Conservation (phyloP, 192 early-diverging fungal species). For the Spizellomyces sp. region DNA sequence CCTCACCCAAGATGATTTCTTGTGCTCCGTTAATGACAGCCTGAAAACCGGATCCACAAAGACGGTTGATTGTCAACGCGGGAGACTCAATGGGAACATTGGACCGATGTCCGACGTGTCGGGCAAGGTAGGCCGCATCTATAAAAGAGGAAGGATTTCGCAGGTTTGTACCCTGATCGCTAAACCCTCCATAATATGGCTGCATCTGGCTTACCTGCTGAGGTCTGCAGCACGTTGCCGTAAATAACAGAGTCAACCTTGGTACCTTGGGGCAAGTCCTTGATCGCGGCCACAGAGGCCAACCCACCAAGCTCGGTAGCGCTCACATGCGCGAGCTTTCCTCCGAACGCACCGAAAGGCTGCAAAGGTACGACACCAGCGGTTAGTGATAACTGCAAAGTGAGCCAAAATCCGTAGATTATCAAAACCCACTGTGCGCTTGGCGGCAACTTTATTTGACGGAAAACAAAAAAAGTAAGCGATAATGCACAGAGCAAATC, state of each 20-base stretch:
- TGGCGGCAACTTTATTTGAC: slow-evolving; percentile 1
- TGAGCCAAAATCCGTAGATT: too few relatives aligned
- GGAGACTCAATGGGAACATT: slow-evolving; percentile 83
- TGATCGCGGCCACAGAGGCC: slow-evolving; percentile 87
- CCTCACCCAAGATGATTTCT: slow-evolving; percentile 83
- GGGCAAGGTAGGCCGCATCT: slow-evolving; percentile 88
- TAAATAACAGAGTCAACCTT: slow-evolving; percentile 89
- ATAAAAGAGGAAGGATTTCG: slow-evolving; percentile 2
- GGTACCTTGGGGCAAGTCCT: slow-evolving; percentile 68
- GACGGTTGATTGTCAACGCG: slow-evolving; percentile 91
- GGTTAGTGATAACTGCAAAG: background rate
- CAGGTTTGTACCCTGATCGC: background rate
- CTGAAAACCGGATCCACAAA: slow-evolving; percentile 97
- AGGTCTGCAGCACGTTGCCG: slow-evolving; percentile 92
- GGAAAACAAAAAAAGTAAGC: too few relatives aligned
- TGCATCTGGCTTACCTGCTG: slow-evolving; percentile 39
- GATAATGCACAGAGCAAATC: too few relatives aligned
- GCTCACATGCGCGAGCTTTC: slow-evolving; percentile 85
- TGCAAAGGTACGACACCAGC: slow-evolving; percentile 1
- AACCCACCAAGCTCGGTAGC: slow-evolving; percentile 77
- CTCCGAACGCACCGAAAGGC: slow-evolving; percentile 93
- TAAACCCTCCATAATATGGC: too few relatives aligned
- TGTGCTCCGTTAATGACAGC: slow-evolving; percentile 91
- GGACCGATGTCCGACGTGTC: slow-evolving; percentile 90
- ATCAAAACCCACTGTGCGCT: background rate